phyloP scores from a whole-genome alignment of 163 green algal species.

The Scenedesmus sp. region DNA sequence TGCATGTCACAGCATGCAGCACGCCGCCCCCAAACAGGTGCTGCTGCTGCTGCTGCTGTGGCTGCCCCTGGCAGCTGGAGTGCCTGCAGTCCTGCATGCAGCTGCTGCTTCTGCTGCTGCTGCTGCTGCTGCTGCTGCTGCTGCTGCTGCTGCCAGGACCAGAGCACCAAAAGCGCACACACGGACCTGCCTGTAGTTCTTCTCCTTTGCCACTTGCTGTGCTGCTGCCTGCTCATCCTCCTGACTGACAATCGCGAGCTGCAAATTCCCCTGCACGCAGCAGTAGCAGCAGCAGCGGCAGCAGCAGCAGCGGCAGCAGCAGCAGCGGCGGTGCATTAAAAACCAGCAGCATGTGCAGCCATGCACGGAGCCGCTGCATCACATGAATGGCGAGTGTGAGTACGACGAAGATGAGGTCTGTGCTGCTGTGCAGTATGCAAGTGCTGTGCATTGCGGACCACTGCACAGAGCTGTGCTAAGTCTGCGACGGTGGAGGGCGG shows the following conservation, averaged over 20 bases:
- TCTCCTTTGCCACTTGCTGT: constrained; percentile 71
- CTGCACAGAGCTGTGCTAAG: too few relatives aligned
- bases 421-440: neutral
- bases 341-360: neutral
- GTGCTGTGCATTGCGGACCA: too few relatives aligned
- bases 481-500: too few relatives aligned
- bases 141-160: too few relatives aligned
- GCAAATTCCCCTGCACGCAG: neutral
- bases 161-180: neutral
- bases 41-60: neutral
- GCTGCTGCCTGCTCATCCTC: constrained; percentile 73
- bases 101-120: too few relatives aligned
- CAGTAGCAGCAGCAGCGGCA: neutral
- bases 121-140: too few relatives aligned
- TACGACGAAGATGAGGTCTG: neutral
- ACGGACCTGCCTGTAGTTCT: constrained; percentile 88
- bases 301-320: neutral
- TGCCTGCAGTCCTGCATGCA: too few relatives aligned
- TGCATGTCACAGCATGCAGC: too few relatives aligned
- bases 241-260: constrained; percentile 33
- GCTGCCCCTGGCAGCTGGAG: too few relatives aligned
- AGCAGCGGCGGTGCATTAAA: too few relatives aligned
- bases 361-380: neutral
- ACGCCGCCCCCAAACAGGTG: too few relatives aligned
- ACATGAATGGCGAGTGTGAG: neutral